Evolutionary conservation across 176 grass and related monocot genomes (phyloP), one percentile per base, ranked within the genome.

Genomic region (Canna indica): DNA sequence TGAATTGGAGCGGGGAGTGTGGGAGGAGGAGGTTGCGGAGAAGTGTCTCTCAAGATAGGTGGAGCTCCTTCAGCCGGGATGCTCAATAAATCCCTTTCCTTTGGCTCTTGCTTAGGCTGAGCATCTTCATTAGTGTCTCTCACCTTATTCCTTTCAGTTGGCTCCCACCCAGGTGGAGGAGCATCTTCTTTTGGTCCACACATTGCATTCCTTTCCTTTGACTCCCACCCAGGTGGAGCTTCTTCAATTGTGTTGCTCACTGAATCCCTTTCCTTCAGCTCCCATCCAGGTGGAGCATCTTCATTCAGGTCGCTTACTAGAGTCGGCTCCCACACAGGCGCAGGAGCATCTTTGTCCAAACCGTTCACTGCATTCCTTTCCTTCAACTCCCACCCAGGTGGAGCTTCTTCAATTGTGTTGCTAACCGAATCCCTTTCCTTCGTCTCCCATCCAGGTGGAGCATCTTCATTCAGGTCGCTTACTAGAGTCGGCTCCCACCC

Each of bases 391-490:
- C 33, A 26, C 33, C 16, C 34, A 39, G 35, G 34, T 0, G 63
- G 34, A 39, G 63, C 63, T n/a, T 66, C 35, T 39, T 38, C 34
- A 11, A 22, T 34, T 25, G 5, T 1, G 10, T 7, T 38, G 29
- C 0, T 39, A 0, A 1, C 20, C 24, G 20, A 0, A 38, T 66
- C 5, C 63, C 16, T 39, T 24, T 39, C 17, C 35, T 12, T 38
- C 17, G 18, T 11, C 63, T 66, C 63, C 63, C 63, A 66, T 0
- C 63, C 63, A 39, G 63, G 63, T 22, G 63, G 63, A 66, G 18
- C 63, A 3, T 36, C 63, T 36, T 66, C 32, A 17, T 3, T 18
- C 17, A 29, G 30, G 17, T 34, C 1, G 35, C 34, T 24, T 20
- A 14, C 4, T n/a, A 4, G 7, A 38, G 3, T 38, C 2, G 33